These are phyloP conservation scores for Sanguinoderma infundibulare DNA, from an alignment of 1,284 basidiomycete species.

Conservation along the genomic window DNA sequence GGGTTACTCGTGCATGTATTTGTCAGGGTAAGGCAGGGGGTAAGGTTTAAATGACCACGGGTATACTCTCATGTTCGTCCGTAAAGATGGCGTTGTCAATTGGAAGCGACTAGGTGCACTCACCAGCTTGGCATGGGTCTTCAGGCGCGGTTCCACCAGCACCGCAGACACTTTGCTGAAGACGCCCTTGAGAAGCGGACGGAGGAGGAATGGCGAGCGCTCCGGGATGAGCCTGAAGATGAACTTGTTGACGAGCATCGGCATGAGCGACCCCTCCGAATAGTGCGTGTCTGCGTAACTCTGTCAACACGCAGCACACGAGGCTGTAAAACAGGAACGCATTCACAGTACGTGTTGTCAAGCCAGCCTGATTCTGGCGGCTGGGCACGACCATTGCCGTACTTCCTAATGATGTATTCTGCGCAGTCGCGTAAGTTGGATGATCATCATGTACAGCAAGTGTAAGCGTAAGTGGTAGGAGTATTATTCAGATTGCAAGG, in stretches of 20 bases:
- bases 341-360: conserved; percentile 44
- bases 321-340: not conserved
- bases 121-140: conserved; percentile 31
- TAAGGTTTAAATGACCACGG: too few relatives aligned
- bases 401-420: conserved; percentile 46
- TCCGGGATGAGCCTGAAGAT: conserved; percentile 36
- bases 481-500: not conserved
- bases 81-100: not conserved
- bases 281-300: conserved; percentile 38
- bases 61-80: not conserved
- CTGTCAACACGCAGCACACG: not conserved
- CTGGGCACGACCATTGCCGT: conserved; percentile 43
- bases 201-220: conserved; percentile 36
- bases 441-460: not conserved
- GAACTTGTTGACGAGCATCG: conserved; percentile 38
- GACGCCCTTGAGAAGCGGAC: conserved; percentile 33
- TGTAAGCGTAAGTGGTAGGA: too few relatives aligned
- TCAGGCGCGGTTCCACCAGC: conserved; percentile 32
- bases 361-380: conserved; percentile 42
- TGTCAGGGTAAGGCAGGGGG: too few relatives aligned
- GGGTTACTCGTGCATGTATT: too few relatives aligned
- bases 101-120: conserved; percentile 1
- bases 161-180: conserved; percentile 26
- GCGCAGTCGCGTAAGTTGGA: conserved; percentile 1
- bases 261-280: conserved; percentile 46